Conservation (phyloP, 2,329 filamentous ascomycete genomes). For the Xylaria digitata region DNA sequence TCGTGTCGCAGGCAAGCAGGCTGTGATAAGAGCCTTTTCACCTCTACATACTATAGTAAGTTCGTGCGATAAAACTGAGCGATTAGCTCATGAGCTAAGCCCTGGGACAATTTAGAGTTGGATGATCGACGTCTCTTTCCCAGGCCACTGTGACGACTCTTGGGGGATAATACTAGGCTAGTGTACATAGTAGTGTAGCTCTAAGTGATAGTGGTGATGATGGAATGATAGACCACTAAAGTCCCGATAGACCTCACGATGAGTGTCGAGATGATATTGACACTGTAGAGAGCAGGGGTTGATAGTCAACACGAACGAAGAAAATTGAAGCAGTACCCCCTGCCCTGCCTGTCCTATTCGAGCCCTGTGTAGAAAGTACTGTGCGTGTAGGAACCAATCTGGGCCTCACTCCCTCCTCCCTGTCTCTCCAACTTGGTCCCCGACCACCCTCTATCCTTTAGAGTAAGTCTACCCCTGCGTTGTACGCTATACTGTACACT, state of each 20-base stretch:
- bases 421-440: constrained; percentile 35
- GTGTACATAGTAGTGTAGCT: neutral
- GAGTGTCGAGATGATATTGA: constrained; percentile 14
- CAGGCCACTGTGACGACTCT: too few species aligned
- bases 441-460: constrained; percentile 23
- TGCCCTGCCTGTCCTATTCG: constrained; percentile 28
- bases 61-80: neutral
- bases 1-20: neutral
- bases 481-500: constrained; percentile 4
- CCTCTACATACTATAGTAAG: too few species aligned
- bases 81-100: constrained; percentile 2
- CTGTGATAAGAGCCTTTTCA: neutral
- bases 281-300: constrained; percentile 32
- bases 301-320: constrained; percentile 27
- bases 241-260: constrained; percentile 14
- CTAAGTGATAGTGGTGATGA: constrained; percentile 14
- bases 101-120: neutral
- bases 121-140: neutral
- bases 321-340: constrained; percentile 28
- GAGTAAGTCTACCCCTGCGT: constrained; percentile 22
- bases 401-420: constrained; percentile 35
- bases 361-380: constrained; percentile 37
- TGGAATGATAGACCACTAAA: constrained; percentile 38
- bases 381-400: constrained; percentile 37
- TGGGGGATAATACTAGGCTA: too few species aligned